Percentiles rank a stretch among this genome's conserved stretches.
Conservation (phyloP, 1,284 basidiomycete species). For the Ceratorhiza oryzae-sativae region DNA sequence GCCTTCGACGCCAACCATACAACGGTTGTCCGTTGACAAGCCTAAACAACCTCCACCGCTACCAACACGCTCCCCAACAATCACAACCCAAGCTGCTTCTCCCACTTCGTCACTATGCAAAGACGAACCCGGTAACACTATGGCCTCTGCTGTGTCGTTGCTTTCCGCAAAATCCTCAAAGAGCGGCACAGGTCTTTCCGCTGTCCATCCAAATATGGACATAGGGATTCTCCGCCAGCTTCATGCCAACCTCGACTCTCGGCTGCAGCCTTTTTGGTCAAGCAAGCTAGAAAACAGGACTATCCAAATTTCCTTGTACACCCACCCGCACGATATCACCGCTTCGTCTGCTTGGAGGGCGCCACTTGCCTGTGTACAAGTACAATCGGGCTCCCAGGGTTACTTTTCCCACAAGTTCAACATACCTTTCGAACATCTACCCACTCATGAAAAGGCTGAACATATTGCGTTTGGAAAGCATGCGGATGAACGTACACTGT, state of each 20-base stretch:
- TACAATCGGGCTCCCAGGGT: slow-evolving; percentile 69
- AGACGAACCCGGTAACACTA: slow-evolving; percentile 1
- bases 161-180: slow-evolving; percentile 8
- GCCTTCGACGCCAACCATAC: slow-evolving; percentile 40
- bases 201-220: slow-evolving; percentile 16
- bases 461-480: slow-evolving; percentile 66
- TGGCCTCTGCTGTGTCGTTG: not conserved
- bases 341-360: slow-evolving; percentile 22
- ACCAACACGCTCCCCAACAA: slow-evolving; percentile 9
- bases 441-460: slow-evolving; percentile 63
- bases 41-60: slow-evolving; percentile 46
- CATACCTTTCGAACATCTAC: slow-evolving; percentile 73
- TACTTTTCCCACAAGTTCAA: slow-evolving; percentile 69
- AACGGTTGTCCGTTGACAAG: slow-evolving; percentile 35
- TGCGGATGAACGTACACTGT: slow-evolving; percentile 53
- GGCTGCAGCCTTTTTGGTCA: slow-evolving; percentile 80
- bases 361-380: slow-evolving; percentile 60
- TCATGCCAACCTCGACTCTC: slow-evolving; percentile 75
- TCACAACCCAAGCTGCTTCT: not conserved
- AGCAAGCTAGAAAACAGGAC: slow-evolving; percentile 66
- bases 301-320: slow-evolving; percentile 58
- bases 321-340: slow-evolving; percentile 14
- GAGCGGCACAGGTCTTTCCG: not conserved
- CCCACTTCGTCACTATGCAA: not conserved
- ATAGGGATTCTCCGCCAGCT: slow-evolving; percentile 51